These are phyloP conservation scores for Zasmidium angulare DNA, from an alignment of 2,329 filamentous ascomycete genomes.

Conservation along the genomic window DNA sequence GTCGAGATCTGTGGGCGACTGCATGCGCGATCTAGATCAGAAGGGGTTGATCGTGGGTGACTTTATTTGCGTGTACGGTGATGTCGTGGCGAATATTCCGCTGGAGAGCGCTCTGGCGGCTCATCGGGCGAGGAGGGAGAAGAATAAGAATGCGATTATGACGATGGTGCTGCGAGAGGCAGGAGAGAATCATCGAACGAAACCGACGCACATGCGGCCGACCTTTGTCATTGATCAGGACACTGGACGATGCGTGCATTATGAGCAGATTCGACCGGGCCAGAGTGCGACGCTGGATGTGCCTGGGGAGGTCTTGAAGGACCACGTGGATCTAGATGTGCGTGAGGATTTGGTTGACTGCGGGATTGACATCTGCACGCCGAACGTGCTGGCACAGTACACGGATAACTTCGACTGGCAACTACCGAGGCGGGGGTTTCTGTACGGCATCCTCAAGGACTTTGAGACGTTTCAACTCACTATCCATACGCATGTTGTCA, in stretches of 20 bases:
- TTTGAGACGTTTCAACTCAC: conserved; percentile 96
- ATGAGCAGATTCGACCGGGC: conserved; percentile 80
- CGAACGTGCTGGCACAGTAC: conserved; percentile 91
- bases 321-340: conserved; percentile 74
- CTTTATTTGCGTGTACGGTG: conserved; percentile 89
- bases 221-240: conserved; percentile 83
- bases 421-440: conserved; percentile 79
- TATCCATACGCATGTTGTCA: conserved; percentile 86
- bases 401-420: conserved; percentile 98
- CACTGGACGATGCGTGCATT: conserved; percentile 82
- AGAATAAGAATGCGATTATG: conserved; percentile 95
- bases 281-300: conserved; percentile 64
- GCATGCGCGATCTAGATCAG: conserved; percentile 88
- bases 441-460: conserved; percentile 92
- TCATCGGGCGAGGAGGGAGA: conserved; percentile 76
- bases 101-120: conserved; percentile 76
- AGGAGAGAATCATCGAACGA: conserved; percentile 72
- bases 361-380: conserved; percentile 95
- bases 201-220: conserved; percentile 71
- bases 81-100: conserved; percentile 84
- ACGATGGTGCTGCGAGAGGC: conserved; percentile 86
- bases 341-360: conserved; percentile 88
- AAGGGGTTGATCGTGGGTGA: conserved; percentile 83
- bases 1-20: conserved; percentile 85
- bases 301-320: conserved; percentile 75